phyloP scores from a whole-genome alignment of 768 basidiomycete genomes.

The Clitopilus passeckerianus region DNA sequence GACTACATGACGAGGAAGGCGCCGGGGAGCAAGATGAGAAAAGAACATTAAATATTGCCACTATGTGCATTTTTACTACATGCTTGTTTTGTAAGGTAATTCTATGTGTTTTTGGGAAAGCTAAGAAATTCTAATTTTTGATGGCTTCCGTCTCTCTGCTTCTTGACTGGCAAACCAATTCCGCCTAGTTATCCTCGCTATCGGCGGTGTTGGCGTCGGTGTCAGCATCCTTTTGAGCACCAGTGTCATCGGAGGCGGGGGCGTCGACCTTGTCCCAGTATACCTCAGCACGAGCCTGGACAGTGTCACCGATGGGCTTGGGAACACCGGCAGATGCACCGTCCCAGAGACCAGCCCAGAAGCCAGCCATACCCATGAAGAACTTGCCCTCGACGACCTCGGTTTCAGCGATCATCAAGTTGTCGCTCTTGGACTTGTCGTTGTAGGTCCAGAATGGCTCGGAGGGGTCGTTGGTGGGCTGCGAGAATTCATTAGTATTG shows the following conservation, averaged over 20 bases:
- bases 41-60: too few relatives aligned
- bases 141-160: too few relatives aligned
- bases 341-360: slow-evolving; percentile 13
- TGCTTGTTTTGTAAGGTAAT: too few relatives aligned
- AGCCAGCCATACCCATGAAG: slow-evolving; percentile 16
- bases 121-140: too few relatives aligned
- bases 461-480: slow-evolving; percentile 14
- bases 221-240: not conserved
- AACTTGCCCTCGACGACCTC: slow-evolving; percentile 4
- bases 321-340: slow-evolving; percentile 11
- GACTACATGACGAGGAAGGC: too few relatives aligned
- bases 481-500: not conserved
- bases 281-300: slow-evolving; percentile 19
- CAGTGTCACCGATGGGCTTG: slow-evolving; percentile 11
- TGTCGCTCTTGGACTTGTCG: slow-evolving; percentile 5
- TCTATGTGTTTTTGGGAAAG: too few relatives aligned
- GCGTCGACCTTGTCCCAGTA: slow-evolving; percentile 14
- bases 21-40: too few relatives aligned
- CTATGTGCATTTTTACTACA: too few relatives aligned
- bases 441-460: slow-evolving; percentile 17
- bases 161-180: not conserved
- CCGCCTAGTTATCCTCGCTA: not conserved
- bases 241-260: not conserved
- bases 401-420: slow-evolving; percentile 12
- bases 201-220: not conserved